Evolutionary conservation across 257 asterid genomes (phyloP), one percentile per base, ranked within the genome.

Genomic region (Nicotiana benthamiana): DNA sequence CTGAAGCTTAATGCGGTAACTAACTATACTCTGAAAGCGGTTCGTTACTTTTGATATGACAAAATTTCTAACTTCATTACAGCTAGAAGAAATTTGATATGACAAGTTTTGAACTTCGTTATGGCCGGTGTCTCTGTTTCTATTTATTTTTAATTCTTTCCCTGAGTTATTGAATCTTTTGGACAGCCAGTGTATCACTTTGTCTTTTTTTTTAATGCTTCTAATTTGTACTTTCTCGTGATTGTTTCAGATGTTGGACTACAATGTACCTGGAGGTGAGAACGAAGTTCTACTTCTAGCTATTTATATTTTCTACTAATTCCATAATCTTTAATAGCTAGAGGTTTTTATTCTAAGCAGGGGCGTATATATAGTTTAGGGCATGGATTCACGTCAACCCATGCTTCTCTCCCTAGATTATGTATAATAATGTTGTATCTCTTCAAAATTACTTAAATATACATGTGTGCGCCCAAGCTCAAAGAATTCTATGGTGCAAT

Each of bases 261-360:
- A 94, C 89, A 94, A 91, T 88, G 97, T 94, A 51, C 97, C 92
- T 70, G 98, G 98, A 93, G 98, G 98, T 94, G 80, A 78, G 87
- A 83, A 79, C 32, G 75, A 60, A 57, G 32, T 56, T 63, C 18
- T 43, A 82, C 52, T 75, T 60, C 60, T 6, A 16, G 12, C 75
- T 56, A 16, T 67, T 13, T 54, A 24, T 59, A 61, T 46, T 53
- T 46, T 64, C 51, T 75, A 40, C 43, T 36, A 18, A 32, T 79
- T 54, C 56, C 4, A 3, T 43, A 65, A 0, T 51, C 24, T 6
- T 54, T 70, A 22, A 18, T 70, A 26, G 82, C 34, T 77, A 80
- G 20, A 20, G 32, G 72, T 24, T 83, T 51, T 80, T 68, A 67
- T 20, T 34, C 28, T 20, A 67, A 36, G 46, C 46, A 36, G 46